Evolutionary conservation across 2,329 filamentous ascomycete species (phyloP), one percentile per base, ranked within the genome.

Genomic region (Penicillium sp.): DNA sequence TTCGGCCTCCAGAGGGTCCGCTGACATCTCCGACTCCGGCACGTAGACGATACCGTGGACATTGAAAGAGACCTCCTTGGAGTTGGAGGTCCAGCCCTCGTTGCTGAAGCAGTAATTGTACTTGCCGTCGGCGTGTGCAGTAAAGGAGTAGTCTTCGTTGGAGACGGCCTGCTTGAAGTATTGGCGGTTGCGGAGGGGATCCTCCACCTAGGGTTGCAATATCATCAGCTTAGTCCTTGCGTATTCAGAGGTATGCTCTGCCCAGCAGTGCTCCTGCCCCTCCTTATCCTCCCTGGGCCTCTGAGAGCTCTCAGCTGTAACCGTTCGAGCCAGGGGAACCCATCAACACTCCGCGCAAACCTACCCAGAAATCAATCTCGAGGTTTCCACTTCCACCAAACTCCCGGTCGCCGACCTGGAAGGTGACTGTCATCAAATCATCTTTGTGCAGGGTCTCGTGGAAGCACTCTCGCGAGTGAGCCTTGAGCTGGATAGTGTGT

Each of bases 61-160:
- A 78, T 99, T 99, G 87, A 99, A 99, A 58, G 92, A 96, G 55
- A 99, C 94, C 78, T 99, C 95, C 81, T 99, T 99, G 75, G 88
- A 96, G 78, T 92, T 92, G 60, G 93, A 92, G 60, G 91, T 91
- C 92, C 94, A 99, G 78, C 95, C 90, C 83, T 98, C 94, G 80
- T 99, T 99, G 80, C 95, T 96, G 82, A 99, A 99, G 87, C 95
- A 99, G 87, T 99, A 99, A 59, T 86, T 83, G 82, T 90, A 97
- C 80, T 90, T 92, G 66, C 95, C 95, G 77, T 99, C 93, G 73
- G 88, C 81, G 69, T 84, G 82, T 54, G 95, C 93, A 41, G 88
- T 90, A 80, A 99, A 98, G 59, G 91, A 91, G 82, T 96, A 92
- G 79, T 98, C 94, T 75, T 95, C 95, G 70, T 90, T 93, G 63